Percentiles rank a stretch among this genome's conserved stretches.
Conservation (phyloP, 1,284 basidiomycete genomes). For the Dichomitus squalens region DNA sequence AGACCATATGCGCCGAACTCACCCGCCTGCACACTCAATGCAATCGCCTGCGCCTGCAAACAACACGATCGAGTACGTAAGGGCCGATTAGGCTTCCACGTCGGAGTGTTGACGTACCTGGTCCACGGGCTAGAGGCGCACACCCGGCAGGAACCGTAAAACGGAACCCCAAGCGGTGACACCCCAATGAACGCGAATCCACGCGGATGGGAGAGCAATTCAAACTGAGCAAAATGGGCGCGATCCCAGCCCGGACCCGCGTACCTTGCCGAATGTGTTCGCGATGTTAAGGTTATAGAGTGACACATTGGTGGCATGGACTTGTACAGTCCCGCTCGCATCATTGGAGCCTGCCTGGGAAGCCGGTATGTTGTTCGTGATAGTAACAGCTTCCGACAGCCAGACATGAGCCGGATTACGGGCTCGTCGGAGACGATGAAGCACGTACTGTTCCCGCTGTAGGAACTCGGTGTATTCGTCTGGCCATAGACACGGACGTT, state of each 20-base stretch:
- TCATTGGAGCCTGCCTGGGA: slow-evolving; percentile 53
- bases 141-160: neutral
- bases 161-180: neutral
- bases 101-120: slow-evolving; percentile 17
- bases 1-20: slow-evolving; percentile 54
- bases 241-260: slow-evolving; percentile 10
- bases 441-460: slow-evolving; percentile 26
- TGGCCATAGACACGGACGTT: slow-evolving; percentile 29
- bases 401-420: slow-evolving; percentile 3
- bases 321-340: slow-evolving; percentile 53
- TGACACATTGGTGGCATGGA: slow-evolving; percentile 52
- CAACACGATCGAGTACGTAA: slow-evolving; percentile 11
- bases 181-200: slow-evolving; percentile 5
- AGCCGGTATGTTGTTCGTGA: slow-evolving; percentile 45
- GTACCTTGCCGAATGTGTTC: slow-evolving; percentile 51
- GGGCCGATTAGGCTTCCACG: neutral
- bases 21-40: slow-evolving; percentile 53
- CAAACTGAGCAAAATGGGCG: slow-evolving; percentile 13
- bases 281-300: slow-evolving; percentile 60
- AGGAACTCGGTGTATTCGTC: slow-evolving; percentile 24
- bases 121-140: slow-evolving; percentile 16
- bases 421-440: slow-evolving; percentile 9
- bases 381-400: slow-evolving; percentile 36
- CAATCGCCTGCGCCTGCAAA: slow-evolving; percentile 47
- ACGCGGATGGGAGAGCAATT: slow-evolving; percentile 3